Percentiles rank a stretch among this genome's conserved stretches.
Conservation (phyloP, 2,329 filamentous ascomycete species). For the Bipolaris sorokiniana region DNA sequence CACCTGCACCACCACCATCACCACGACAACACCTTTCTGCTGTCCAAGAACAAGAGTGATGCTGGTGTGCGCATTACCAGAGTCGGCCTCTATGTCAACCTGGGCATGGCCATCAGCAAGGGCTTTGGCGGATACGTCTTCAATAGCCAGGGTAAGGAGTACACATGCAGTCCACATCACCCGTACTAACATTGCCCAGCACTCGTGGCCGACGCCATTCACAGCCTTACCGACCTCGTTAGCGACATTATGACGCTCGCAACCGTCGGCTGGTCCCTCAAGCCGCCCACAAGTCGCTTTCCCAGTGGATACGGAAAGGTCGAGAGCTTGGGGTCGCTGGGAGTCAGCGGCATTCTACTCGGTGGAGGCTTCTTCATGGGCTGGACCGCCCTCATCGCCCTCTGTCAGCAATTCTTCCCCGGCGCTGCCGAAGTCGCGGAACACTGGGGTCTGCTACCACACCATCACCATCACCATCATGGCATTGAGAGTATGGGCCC, state of each 20-base stretch:
- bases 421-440: conserved; percentile 53
- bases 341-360: conserved; percentile 89
- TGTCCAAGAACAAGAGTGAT: conserved; percentile 83
- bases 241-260: conserved; percentile 93
- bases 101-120: conserved; percentile 93
- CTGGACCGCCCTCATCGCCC: conserved; percentile 66
- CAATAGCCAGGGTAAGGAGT: conserved; percentile 73
- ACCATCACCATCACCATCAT: conserved; percentile 73
- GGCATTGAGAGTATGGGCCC: conserved; percentile 67
- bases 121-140: conserved; percentile 91
- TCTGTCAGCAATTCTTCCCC: conserved; percentile 57
- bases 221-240: conserved; percentile 92
- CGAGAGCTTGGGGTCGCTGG: conserved; percentile 92
- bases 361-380: conserved; percentile 93
- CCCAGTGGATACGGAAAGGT: conserved; percentile 95
- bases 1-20: conserved; percentile 64
- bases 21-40: conserved; percentile 84
- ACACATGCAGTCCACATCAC: not conserved
- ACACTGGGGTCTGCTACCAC: conserved; percentile 53
- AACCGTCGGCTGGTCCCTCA: conserved; percentile 92
- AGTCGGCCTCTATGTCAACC: conserved; percentile 85
- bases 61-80: conserved; percentile 92
- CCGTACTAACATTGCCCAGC: conserved; percentile 53
- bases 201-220: conserved; percentile 91
- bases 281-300: conserved; percentile 80